Base-by-base conservation (phyloP, 176 grass and related monocot species). In the Zoysia japonica region DNA sequence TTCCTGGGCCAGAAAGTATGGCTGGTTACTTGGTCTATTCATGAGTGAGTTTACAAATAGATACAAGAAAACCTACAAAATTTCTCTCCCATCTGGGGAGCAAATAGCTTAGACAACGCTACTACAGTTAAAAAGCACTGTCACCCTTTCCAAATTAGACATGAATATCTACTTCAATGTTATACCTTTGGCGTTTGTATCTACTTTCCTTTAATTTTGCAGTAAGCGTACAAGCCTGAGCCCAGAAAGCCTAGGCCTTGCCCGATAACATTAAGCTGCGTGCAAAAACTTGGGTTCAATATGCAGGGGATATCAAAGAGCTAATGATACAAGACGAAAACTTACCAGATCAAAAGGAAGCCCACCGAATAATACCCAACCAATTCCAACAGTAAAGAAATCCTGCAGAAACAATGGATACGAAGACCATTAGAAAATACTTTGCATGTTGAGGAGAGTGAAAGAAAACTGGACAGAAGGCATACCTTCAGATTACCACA, bases 401-500 rank as follows among this genome's bases (percentile, higher is more conserved):
- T 99, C 92, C 96, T 96, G 61, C 41, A 88, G 59, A 44, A 78
- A 86, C 42, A 51, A 1, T 3, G 36, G 85, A 48, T 14, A 78
- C 74, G 61, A 83, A 80, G 7, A 80, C 48, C 45, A 74, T 57
- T 62, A 86, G 16, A 77, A 16, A 75, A 68, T 15, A 10, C 6
- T 53, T 57, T 17, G 37, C 63, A 48, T 54, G 39, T 67, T 73
- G 20, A 78, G 53, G 41, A 53, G 15, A 19, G 6, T 67, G 63
- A 11, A 75, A 68, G 42, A 71, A 80, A 71, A 80, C 11, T 65
- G 17, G 38, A 75, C 47, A 44, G 15, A 70, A 84, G 70, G 17
- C 39, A n/a, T 82, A 93, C 96, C 96, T 99, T 99, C 52, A 99
- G 88, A 84, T 99, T 99, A 38, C 96, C 96, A 75, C 96, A 99